Percentiles rank a stretch among this genome's conserved stretches.
These are phyloP conservation scores for Hyaloscypha variabilis DNA, from an alignment of 495 filamentous ascomycete genomes.

Conservation along the genomic window DNA sequence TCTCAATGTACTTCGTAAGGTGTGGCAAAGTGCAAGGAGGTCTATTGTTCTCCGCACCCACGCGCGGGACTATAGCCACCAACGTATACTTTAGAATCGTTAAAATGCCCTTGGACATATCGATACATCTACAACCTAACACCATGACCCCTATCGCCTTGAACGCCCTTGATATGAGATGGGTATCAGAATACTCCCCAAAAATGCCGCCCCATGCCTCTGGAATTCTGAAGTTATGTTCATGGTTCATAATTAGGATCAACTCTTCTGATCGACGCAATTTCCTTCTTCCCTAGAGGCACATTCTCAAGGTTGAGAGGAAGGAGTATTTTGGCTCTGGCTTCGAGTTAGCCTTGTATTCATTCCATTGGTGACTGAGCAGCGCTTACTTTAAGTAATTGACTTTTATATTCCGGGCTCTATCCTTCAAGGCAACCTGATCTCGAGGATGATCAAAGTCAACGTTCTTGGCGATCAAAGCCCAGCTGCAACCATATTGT, in stretches of 20 bases:
- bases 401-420: conserved; percentile 65
- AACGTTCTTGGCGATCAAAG: conserved; percentile 44
- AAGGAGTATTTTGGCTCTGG: conserved; percentile 37
- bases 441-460: conserved; percentile 39
- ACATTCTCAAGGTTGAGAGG: conserved; percentile 52
- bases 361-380: not conserved
- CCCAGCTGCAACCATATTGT: conserved; percentile 53
- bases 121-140: not conserved
- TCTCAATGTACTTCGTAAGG: too few relatives aligned
- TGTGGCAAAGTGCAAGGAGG: too few relatives aligned
- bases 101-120: not conserved
- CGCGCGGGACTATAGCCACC: too few relatives aligned
- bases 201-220: not conserved
- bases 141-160: not conserved
- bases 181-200: conserved; percentile 9
- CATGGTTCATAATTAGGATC: conserved; percentile 28
- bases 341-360: conserved; percentile 3
- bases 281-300: conserved; percentile 52
- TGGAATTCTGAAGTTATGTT: not conserved
- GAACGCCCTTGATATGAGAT: not conserved
- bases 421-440: conserved; percentile 68
- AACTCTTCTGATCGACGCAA: conserved; percentile 37
- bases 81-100: too few relatives aligned
- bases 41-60: not conserved
- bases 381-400: conserved; percentile 57